Evolutionary conservation across 2,329 filamentous ascomycete species (phyloP), one percentile per base, ranked within the genome.

Genomic region (Dissoconium aciculare): DNA sequence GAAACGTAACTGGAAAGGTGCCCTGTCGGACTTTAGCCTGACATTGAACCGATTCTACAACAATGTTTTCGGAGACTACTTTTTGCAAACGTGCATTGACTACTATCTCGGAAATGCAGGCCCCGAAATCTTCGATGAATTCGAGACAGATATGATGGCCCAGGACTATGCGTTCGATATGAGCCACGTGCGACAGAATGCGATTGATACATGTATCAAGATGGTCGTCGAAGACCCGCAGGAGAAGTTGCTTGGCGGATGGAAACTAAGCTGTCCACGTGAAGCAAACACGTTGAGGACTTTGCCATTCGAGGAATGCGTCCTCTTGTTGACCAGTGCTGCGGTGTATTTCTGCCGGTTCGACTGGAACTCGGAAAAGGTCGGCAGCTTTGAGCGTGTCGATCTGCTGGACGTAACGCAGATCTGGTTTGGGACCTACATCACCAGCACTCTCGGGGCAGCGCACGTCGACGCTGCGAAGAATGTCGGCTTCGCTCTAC

Each of bases 31-130:
- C 49, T 73, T 94, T 30, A 82, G 84, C 0, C 64, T 95, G 29
- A 94, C 85, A 0, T 62, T 98, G 25, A 87, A 81, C 15, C 65
- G 82, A 24, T 75, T 76, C 50, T 78, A 73, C 50, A 77, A 67
- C 50, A 95, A 93, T 42, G 89, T 95, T 57, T 84, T 98, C 41
- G 93, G 92, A 44, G 89, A 98, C 57, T 94, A 92, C 55, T 95
- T 95, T 56, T 79, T 85, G 13, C 89, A 98, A 53, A 80, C 83
- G 0, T 82, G 81, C 30, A 93, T 98, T 41, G 89, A 98, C 53
- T 95, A 89, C 50, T 68, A 93, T 3, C 69, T 95, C 0, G 89
- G 89, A 12, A 89, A 89, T 43, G 81, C 91, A 8, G 83, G 78
- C 0, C 76, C 75, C 1, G 65, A 74, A 11, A 78, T 93, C 3